Conservation (phyloP, 1,139 yeast genomes). For the Spencermartinsiella ligniputridi region DNA sequence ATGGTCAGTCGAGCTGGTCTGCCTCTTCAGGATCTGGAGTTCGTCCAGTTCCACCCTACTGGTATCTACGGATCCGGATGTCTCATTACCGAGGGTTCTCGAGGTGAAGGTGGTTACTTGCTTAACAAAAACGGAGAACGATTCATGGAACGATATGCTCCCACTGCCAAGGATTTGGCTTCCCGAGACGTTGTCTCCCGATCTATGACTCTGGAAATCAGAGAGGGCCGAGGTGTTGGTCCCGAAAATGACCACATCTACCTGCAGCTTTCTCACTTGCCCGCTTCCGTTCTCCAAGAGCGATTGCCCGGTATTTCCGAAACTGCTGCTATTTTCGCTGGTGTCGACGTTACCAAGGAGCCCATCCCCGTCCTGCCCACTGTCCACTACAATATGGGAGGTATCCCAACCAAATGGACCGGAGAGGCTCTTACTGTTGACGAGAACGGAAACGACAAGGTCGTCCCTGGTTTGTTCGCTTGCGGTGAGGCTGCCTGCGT, state of each 20-base stretch:
- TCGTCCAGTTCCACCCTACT: constrained; percentile 98
- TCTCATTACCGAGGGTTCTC: constrained; percentile 97
- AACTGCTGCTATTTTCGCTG: constrained; percentile 97
- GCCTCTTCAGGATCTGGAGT: constrained; percentile 96
- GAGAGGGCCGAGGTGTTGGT: constrained; percentile 99
- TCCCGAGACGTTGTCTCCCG: constrained; percentile 98
- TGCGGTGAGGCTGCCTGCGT: constrained; percentile 99
- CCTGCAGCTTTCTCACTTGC: constrained; percentile 92
- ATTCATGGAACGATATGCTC: constrained; percentile 99
- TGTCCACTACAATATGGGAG: constrained; percentile 99
- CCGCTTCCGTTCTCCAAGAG: constrained; percentile 86
- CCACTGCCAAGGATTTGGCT: constrained; percentile 97
- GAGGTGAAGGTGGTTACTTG: constrained; percentile 99
- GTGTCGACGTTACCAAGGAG: constrained; percentile 98
- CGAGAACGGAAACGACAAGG: constrained; percentile 83
- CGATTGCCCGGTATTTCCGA: constrained; percentile 99
- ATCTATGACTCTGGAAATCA: constrained; percentile 97
- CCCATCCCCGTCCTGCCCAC: constrained; percentile 98
- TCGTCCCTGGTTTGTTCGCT: constrained; percentile 91
- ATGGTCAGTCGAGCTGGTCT: constrained; percentile 98
- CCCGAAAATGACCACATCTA: constrained; percentile 91
- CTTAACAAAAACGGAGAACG: constrained; percentile 98
- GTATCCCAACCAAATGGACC: constrained; percentile 96
- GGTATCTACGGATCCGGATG: constrained; percentile 99
- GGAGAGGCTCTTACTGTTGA: constrained; percentile 89